Evolutionary conservation across 495 filamentous ascomycete species (phyloP).

Genomic region (Neurospora sp.): DNA sequence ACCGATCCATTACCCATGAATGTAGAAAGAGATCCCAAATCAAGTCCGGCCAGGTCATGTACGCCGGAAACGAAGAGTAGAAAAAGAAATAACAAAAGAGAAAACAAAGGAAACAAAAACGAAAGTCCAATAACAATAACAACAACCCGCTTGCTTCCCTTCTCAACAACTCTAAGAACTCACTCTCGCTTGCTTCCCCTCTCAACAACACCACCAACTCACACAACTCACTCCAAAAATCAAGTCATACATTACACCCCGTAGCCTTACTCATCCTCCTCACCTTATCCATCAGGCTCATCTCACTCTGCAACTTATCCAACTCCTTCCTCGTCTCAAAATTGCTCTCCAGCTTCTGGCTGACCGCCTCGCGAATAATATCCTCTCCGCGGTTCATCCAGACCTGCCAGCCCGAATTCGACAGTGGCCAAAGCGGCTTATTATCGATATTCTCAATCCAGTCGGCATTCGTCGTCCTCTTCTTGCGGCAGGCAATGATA

Average conservation of each 20-base stretch:
- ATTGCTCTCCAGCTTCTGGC: constrained; percentile 26
- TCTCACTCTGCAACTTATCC: constrained; percentile 1
- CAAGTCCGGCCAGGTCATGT: neutral
- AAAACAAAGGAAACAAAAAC: neutral
- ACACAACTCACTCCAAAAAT: neutral
- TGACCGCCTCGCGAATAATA: constrained; percentile 29
- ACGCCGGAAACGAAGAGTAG: neutral
- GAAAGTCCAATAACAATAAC: neutral
- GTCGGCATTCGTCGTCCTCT: constrained; percentile 41
- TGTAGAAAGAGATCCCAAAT: neutral
- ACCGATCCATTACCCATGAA: neutral
- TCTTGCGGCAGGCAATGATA: constrained; percentile 50
- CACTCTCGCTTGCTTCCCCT: neutral
- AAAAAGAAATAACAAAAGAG: neutral
- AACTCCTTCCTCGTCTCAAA: constrained; percentile 22
- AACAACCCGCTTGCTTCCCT: neutral
- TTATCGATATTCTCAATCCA: constrained; percentile 51
- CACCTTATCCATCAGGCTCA: neutral
- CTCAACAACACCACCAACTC: neutral
- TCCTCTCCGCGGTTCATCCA: constrained; percentile 53
- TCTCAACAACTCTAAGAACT: neutral
- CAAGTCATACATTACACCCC: neutral
- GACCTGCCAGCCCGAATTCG: constrained; percentile 41
- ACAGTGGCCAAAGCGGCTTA: constrained; percentile 58
- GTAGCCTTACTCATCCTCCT: neutral